Base-by-base conservation (phyloP, 371 early-diverging fungal genomes). In the Mucor circinelloides region DNA sequence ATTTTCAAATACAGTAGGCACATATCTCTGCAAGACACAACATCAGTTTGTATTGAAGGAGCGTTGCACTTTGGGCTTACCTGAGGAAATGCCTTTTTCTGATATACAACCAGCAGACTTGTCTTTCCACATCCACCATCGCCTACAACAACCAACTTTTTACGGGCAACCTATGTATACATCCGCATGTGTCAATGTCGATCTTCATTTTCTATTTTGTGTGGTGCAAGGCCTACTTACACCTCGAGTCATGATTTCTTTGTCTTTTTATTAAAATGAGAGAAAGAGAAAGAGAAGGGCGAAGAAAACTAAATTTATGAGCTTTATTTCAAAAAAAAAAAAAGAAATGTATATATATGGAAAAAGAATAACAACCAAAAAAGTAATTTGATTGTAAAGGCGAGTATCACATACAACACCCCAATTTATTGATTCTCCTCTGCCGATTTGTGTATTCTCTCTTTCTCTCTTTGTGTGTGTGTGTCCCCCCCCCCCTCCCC, bases 81-180 rank as follows among this genome's bases (percentile, higher is more conserved):
- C 65, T 90, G 90, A 65, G 94, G 93, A 83, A 95, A 95, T 34
- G 90, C 90, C 73, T 92, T 90, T 15, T 90, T 91, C 13, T 91
- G 91, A 81, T 93, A 95, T 60, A 86, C 87, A 38, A 94, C 93
- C 23, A 95, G 80, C 15, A 93, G 76, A 75, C 94, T 93, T 9
- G 95, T 94, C 74, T 95, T 95, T 59, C 94, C 95, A 73, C 93
- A 93, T 57, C 91, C 92, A 76, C 92, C 91, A 58, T 83, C 84
- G 32, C 87, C 87, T 30, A 86, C 87, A 21, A 86, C 83, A 6
- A 86, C 87, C 42, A 86, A 74, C 63, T 83, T 84, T 54, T 81
- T 86, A 40, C 83, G 79, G 64, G 78, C 63, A 66, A 77, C 67
- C 83, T 83, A 59, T 9, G 15, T 12, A 21, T 38, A n/a, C n/a